A percentile compares a stretch with the other conserved stretches of the same genome.
phyloP scores from a whole-genome alignment of 192 early-diverging fungal species.

The Umbelopsis sp. region DNA sequence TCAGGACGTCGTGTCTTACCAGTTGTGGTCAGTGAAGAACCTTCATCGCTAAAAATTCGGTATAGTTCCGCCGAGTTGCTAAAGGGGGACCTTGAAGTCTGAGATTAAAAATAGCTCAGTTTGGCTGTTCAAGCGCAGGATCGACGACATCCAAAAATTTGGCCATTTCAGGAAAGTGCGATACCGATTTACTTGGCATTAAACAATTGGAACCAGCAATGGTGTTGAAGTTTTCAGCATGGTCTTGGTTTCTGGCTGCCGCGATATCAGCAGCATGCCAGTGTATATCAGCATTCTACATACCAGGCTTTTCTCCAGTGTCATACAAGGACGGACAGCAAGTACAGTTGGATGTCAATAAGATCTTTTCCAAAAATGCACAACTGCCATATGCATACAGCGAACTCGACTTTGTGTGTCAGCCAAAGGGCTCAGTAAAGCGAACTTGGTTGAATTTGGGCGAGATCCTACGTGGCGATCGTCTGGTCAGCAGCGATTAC shows the following conservation, averaged over 20 bases:
- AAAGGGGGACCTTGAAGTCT: too few relatives aligned
- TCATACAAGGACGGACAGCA: constrained; percentile 42
- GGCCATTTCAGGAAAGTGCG: not conserved
- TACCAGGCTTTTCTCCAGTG: not conserved
- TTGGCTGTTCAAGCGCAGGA: not conserved
- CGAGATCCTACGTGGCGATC: constrained; percentile 70
- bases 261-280: not conserved
- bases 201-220: not conserved
- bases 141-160: not conserved
- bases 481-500: constrained; percentile 63
- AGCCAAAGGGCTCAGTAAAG: constrained; percentile 40
- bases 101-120: not conserved
- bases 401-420: constrained; percentile 65
- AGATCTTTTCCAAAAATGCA: constrained; percentile 67
- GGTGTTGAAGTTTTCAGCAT: not conserved
- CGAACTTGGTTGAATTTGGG: constrained; percentile 54
- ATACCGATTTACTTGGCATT: not conserved
- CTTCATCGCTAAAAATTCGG: too few relatives aligned
- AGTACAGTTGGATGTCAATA: constrained; percentile 64
- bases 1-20: too few relatives aligned
- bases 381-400: constrained; percentile 67
- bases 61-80: too few relatives aligned
- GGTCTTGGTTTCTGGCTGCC: not conserved
- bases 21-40: too few relatives aligned
- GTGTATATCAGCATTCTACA: constrained; percentile 1